Conservation (phyloP, 805 yeast species). For the Komagataella mondaviorum region DNA sequence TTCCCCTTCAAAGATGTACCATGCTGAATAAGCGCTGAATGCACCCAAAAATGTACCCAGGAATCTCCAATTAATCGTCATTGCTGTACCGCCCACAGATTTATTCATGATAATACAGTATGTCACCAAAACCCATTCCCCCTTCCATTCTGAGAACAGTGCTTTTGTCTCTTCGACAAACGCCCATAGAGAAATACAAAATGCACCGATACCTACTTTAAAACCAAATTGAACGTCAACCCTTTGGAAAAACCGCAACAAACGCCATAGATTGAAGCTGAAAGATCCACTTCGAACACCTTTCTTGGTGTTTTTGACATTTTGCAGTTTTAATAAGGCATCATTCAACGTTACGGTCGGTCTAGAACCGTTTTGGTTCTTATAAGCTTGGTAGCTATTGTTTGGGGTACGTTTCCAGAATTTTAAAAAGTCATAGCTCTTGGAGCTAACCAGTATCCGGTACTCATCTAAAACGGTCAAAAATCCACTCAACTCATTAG, state of each 20-base stretch:
- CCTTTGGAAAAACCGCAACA: constrained; percentile 37
- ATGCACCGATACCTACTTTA: constrained; percentile 68
- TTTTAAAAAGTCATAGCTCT: constrained; percentile 38
- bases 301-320: constrained; percentile 3
- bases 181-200: constrained; percentile 53
- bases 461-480: constrained; percentile 29
- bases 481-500: constrained; percentile 39
- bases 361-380: background rate
- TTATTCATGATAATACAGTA: constrained; percentile 77
- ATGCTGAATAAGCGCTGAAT: constrained; percentile 38
- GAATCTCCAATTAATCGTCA: constrained; percentile 63
- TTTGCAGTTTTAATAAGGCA: constrained; percentile 1
- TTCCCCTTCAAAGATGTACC: constrained; percentile 47
- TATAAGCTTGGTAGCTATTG: background rate
- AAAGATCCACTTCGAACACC: constrained; percentile 6
- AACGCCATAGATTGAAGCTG: constrained; percentile 30
- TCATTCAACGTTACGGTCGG: constrained; percentile 1
- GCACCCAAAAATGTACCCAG: constrained; percentile 72
- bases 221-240: constrained; percentile 70
- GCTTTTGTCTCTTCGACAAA: constrained; percentile 42
- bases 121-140: constrained; percentile 79
- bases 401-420: constrained; percentile 28
- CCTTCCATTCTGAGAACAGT: constrained; percentile 50
- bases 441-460: constrained; percentile 4
- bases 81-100: constrained; percentile 72